Evolutionary conservation across 148 eudicot species (phyloP).

Genomic region (Heliosperma pusillum): DNA sequence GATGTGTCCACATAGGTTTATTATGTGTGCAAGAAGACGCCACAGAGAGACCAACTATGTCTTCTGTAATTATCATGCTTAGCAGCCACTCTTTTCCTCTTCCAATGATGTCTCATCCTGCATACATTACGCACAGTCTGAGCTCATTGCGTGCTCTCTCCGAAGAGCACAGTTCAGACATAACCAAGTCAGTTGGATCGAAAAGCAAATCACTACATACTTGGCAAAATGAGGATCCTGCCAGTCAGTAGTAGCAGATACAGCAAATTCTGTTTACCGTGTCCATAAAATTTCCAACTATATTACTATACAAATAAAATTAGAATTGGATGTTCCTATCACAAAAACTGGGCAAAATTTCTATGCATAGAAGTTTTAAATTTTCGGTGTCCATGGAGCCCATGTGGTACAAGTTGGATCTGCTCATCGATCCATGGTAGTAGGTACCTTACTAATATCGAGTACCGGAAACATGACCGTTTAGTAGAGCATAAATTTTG

Average conservation of each 20-base stretch:
- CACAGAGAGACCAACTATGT: slow-evolving; percentile 38
- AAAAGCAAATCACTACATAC: background rate
- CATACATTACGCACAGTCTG: slow-evolving; percentile 17
- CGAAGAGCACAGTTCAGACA: slow-evolving; percentile 5
- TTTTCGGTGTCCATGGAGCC: too few species aligned
- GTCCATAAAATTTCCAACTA: too few species aligned
- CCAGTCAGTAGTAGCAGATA: background rate
- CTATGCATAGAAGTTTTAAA: too few species aligned
- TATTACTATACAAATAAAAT: too few species aligned
- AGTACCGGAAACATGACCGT: background rate
- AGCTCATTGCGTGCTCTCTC: background rate
- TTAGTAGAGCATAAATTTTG: background rate
- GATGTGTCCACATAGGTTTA: too few species aligned
- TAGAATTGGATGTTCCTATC: too few species aligned
- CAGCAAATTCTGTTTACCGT: too few species aligned
- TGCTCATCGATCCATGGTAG: too few species aligned
- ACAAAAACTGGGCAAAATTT: too few species aligned
- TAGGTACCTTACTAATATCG: background rate
- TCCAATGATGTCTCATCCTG: slow-evolving; percentile 31
- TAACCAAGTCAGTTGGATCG: background rate
- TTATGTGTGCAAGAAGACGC: slow-evolving; percentile 36
- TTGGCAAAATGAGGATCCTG: background rate
- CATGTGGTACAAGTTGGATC: too few species aligned
- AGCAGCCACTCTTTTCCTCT: slow-evolving; percentile 30
- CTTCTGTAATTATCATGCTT: slow-evolving; percentile 35